Evolutionary conservation across 768 basidiomycete species (phyloP).

Genomic region (Xerocomellus intermedius): DNA sequence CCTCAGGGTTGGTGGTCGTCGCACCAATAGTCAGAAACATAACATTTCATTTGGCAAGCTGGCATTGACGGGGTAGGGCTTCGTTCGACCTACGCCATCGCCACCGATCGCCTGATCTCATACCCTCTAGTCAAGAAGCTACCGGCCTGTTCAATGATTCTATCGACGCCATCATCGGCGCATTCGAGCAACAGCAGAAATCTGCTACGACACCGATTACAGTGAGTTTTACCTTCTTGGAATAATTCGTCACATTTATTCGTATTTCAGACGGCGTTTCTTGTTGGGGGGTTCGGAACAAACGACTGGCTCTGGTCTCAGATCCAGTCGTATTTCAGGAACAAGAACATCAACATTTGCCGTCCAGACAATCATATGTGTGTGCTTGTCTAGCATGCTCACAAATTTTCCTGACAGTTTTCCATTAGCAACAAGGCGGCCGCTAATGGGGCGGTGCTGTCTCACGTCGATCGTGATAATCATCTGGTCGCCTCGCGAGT

Average conservation of each 20-base stretch:
- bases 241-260: neutral
- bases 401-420: neutral
- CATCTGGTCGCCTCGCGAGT: neutral
- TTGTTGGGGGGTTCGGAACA: slow-evolving; percentile 10
- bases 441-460: slow-evolving; percentile 10
- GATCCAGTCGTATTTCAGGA: slow-evolving; percentile 11
- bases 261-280: slow-evolving; percentile 6
- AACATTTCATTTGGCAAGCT: slow-evolving; percentile 4
- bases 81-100: neutral
- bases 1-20: slow-evolving; percentile 5
- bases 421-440: slow-evolving; percentile 6
- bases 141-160: slow-evolving; percentile 11
- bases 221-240: neutral
- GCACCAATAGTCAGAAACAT: neutral
- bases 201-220: neutral
- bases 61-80: slow-evolving; percentile 11
- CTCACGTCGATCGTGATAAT: neutral
- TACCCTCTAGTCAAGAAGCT: slow-evolving; percentile 3
- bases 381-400: neutral
- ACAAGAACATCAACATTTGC: neutral
- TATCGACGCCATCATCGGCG: slow-evolving; percentile 3
- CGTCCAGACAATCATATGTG: slow-evolving; percentile 11
- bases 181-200: slow-evolving; percentile 14
- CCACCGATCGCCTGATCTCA: neutral
- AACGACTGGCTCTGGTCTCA: slow-evolving; percentile 13